Conservation (phyloP, 331 rosid genomes). For the Phaseolus coccineus region DNA sequence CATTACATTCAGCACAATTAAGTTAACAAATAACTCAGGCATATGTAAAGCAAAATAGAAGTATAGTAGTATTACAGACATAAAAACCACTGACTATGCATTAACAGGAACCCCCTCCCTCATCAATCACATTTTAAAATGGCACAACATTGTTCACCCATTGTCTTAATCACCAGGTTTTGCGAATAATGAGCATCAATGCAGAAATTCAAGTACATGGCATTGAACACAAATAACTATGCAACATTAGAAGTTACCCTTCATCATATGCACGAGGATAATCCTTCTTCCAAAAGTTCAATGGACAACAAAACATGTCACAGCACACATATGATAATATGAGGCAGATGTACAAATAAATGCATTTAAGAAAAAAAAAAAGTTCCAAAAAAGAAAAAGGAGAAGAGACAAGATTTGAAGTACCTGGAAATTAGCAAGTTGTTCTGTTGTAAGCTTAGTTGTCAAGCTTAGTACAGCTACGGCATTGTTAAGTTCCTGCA, state of each 20-base stretch:
- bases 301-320: slow-evolving; percentile 31
- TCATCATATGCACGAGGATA: neutral
- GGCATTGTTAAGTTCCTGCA: slow-evolving; percentile 94
- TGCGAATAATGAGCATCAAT: neutral
- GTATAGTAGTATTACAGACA: neutral
- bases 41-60: neutral
- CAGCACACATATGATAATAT: slow-evolving; percentile 1
- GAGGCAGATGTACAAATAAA: neutral
- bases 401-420: slow-evolving; percentile 12
- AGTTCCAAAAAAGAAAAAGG: neutral
- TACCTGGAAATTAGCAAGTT: slow-evolving; percentile 85
- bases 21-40: slow-evolving; percentile 10
- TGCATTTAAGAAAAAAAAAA: neutral
- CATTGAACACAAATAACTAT: neutral
- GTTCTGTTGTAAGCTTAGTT: slow-evolving; percentile 65
- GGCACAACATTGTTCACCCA: neutral
- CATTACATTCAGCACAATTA: slow-evolving; percentile 12
- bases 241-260: neutral
- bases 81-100: slow-evolving; percentile 20
- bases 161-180: slow-evolving; percentile 4
- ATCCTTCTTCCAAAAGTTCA: slow-evolving; percentile 1
- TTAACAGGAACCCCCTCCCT: neutral
- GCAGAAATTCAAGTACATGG: neutral
- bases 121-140: neutral
- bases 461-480: slow-evolving; percentile 72